These are phyloP conservation scores for Penicillium ucsense DNA, from an alignment of 495 filamentous ascomycete species.

Conservation along the genomic window DNA sequence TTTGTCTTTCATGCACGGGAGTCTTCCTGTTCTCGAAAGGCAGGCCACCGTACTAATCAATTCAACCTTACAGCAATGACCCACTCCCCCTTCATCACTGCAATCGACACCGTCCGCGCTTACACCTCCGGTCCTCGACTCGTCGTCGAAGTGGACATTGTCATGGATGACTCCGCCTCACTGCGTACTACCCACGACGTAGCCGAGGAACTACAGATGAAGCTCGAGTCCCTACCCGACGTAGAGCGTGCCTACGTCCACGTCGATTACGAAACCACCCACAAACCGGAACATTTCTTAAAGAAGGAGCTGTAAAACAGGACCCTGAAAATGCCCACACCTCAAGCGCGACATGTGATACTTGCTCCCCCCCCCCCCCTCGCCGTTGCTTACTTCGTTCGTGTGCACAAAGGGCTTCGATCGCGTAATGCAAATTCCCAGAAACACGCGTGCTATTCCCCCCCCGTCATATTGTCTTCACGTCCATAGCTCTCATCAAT, in stretches of 20 bases:
- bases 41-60: background rate
- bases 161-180: conserved; percentile 61
- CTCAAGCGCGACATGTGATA: background rate
- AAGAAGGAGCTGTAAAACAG: conserved; percentile 48
- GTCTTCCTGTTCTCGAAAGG: too few relatives aligned
- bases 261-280: conserved; percentile 95
- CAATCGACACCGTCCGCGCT: conserved; percentile 89
- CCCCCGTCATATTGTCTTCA: too few relatives aligned
- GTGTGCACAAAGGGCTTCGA: too few relatives aligned
- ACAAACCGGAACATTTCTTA: conserved; percentile 72
- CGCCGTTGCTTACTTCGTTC: too few relatives aligned
- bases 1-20: too few relatives aligned
- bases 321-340: background rate
- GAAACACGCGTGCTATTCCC: too few relatives aligned
- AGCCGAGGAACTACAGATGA: conserved; percentile 88
- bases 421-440: too few relatives aligned
- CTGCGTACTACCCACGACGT: conserved; percentile 83
- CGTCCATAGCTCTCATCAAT: too few relatives aligned
- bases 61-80: conserved; percentile 52
- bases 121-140: conserved; percentile 87
- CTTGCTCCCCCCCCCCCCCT: background rate
- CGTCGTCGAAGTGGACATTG: conserved; percentile 83
- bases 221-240: conserved; percentile 84
- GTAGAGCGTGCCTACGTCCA: conserved; percentile 95
- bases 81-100: conserved; percentile 67